phyloP scores from a whole-genome alignment of 352 stramenopile species.

The Pythium utonaiense region DNA sequence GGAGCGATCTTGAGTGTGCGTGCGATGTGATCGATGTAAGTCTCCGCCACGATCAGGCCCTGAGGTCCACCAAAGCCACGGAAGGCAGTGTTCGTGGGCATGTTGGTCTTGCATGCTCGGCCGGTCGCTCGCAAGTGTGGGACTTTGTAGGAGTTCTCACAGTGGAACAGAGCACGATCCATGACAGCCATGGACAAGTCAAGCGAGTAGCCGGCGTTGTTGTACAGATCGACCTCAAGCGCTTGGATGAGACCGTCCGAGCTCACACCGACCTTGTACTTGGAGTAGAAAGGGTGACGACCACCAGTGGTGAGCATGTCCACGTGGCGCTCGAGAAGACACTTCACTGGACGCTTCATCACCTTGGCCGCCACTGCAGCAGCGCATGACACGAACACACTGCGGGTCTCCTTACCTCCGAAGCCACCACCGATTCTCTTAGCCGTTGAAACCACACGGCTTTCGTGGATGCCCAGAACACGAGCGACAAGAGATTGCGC shows the following conservation, averaged over 20 bases:
- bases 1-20: conserved; percentile 63
- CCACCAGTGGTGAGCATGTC: conserved; percentile 94
- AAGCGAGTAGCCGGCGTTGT: conserved; percentile 93
- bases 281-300: conserved; percentile 92
- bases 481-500: conserved; percentile 89
- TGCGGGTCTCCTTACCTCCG: conserved; percentile 95
- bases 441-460: conserved; percentile 89
- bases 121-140: conserved; percentile 87
- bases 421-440: conserved; percentile 97
- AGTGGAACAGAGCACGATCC: conserved; percentile 94
- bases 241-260: conserved; percentile 84
- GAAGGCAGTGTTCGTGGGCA: conserved; percentile 95
- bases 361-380: conserved; percentile 89
- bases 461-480: conserved; percentile 88
- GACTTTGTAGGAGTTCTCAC: conserved; percentile 94
- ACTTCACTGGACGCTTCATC: conserved; percentile 86
- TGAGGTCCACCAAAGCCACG: conserved; percentile 95
- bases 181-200: conserved; percentile 94
- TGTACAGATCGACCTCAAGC: conserved; percentile 92
- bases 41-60: conserved; percentile 89
- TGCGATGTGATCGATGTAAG: conserved; percentile 95
- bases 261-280: conserved; percentile 91
- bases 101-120: conserved; percentile 92
- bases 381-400: conserved; percentile 88
- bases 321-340: conserved; percentile 91